Conservation (phyloP, 1,284 basidiomycete genomes). For the Meripilus lineatus region DNA sequence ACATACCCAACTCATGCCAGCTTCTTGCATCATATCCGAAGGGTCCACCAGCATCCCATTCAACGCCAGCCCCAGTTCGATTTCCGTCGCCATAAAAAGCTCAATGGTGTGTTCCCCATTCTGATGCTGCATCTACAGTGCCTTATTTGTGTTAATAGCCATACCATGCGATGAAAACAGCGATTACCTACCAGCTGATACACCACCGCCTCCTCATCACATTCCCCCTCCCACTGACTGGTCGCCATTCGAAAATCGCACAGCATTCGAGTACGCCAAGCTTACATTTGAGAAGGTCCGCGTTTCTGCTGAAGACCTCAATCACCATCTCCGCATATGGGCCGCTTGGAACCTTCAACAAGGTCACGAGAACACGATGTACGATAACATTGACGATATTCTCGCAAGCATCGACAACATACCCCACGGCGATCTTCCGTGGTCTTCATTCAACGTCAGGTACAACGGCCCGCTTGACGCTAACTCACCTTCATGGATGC, state of each 20-base stretch:
- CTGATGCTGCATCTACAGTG: neutral
- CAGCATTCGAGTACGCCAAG: constrained; percentile 8
- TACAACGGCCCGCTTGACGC: constrained; percentile 10
- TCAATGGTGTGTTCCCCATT: neutral
- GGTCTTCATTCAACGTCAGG: constrained; percentile 9
- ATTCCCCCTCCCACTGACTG: constrained; percentile 4
- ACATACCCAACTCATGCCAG: too few species aligned
- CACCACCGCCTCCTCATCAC: neutral
- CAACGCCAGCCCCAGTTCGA: too few species aligned
- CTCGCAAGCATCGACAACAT: constrained; percentile 13
- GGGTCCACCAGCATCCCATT: too few species aligned
- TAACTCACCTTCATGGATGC: constrained; percentile 7
- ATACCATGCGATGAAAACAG: neutral
- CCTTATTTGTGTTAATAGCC: neutral
- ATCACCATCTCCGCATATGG: constrained; percentile 25
- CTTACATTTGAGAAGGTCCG: constrained; percentile 9
- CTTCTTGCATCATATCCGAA: too few species aligned
- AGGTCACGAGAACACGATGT: neutral
- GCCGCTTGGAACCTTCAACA: constrained; percentile 9
- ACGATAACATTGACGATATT: constrained; percentile 9
- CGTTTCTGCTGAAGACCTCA: constrained; percentile 16
- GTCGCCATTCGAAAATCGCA: constrained; percentile 4
- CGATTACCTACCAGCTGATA: neutral
- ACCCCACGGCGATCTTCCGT: constrained; percentile 11
- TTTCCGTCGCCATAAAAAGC: neutral